Base-by-base conservation (phyloP, 345 rosid genomes). In the Hibiscus syriacus region DNA sequence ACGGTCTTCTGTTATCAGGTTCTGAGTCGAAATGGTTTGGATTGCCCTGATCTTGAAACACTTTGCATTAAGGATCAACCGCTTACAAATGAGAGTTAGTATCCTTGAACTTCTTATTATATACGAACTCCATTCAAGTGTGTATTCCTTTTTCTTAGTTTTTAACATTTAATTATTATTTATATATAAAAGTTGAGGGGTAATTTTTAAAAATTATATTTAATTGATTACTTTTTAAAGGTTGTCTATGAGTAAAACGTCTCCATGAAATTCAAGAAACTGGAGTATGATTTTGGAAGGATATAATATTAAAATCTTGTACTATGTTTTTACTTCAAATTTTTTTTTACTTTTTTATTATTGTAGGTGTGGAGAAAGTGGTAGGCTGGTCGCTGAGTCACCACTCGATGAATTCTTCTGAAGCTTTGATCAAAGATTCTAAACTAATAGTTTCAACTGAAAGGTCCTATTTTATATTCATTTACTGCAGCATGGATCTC, bases 311-410 rank as follows among this genome's bases (percentile, higher is more conserved):
- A 14, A 30, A 56, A 39, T 5, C 5, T 60, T 61, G 27, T 39
- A 14, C 13, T 60, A 34, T 13, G 12, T 38, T 71, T 22, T 39
- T 26, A 39, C 6, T 55, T 55, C 26, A 20, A 6, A 2, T 70
- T 38, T 50, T 71, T 55, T 16, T 60, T 23, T 49, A 20, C 52
- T n/a, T 26, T 2, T 46, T 19, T 72, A 16, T 45, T 50, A 19
- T 48, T 43, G 36, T 61, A 95, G 99, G 90, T 74, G 99, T 82
- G 72, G 99, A 95, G 77, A 95, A 92, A 82, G 79, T 88, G 66
- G 92, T 88, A 20, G 99, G 99, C 58, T 95, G 97, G 98, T 92
- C 97, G 53, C 58, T 86, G 30, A 81, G 97, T 71, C 85, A 88
- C 77, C 93, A 87, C 70, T 86, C 86, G 55, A 89, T 88, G 98